A percentile compares a stretch with the other conserved stretches of the same genome.
Conservation (phyloP, 306 rosid genomes). For the Trifolium fragiferum region DNA sequence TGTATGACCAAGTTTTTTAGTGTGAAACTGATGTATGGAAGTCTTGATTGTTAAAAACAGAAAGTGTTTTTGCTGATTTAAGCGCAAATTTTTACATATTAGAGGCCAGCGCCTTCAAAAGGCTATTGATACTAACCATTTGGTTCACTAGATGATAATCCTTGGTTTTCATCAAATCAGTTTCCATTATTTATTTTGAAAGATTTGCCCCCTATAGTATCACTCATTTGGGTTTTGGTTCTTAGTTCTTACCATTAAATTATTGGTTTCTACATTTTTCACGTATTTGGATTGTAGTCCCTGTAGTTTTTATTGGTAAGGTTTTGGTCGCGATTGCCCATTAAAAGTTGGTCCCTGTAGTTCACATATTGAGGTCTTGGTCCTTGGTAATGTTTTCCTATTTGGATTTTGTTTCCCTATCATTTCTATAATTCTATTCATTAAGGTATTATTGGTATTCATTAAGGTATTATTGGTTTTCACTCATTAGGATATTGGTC, state of each 20-base stretch:
- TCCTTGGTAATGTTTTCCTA: background rate
- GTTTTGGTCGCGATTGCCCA: background rate
- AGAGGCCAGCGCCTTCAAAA: background rate
- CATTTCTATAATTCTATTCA: too few species aligned
- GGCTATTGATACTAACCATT: conserved; percentile 16
- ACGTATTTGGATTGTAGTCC: conserved; percentile 9
- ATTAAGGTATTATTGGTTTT: background rate
- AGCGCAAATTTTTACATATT: background rate
- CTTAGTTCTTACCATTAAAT: conserved; percentile 1
- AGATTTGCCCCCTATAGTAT: background rate
- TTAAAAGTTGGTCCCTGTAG: conserved; percentile 8
- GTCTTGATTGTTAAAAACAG: conserved; percentile 16
- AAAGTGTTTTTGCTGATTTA: conserved; percentile 6
- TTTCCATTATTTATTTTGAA: background rate
- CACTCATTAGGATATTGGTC: background rate
- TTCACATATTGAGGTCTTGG: background rate
- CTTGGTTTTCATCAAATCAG: conserved; percentile 4
- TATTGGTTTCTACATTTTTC: conserved; percentile 5
- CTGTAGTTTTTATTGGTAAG: background rate
- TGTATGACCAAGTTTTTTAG: background rate
- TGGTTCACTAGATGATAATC: conserved; percentile 12
- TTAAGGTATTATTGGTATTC: background rate
- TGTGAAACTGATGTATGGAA: background rate
- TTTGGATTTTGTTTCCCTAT: background rate
- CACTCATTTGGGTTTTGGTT: conserved; percentile 25